phyloP scores from a whole-genome alignment of 306 rosid genomes.

The Morella rubra region DNA sequence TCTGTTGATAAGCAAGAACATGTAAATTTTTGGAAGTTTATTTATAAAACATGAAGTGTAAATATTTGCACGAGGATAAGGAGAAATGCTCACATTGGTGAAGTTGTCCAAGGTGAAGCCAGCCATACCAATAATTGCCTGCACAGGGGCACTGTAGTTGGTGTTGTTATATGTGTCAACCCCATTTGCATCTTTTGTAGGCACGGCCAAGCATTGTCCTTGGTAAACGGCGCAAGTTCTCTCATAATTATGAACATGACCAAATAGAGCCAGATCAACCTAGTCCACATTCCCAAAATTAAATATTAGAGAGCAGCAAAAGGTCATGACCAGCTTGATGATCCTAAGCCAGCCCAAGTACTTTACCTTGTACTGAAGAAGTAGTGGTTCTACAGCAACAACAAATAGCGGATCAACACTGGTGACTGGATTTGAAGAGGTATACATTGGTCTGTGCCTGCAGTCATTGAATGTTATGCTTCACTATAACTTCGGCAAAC shows the following conservation, averaged over 20 bases:
- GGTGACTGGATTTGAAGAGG: constrained; percentile 29
- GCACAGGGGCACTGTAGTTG: constrained; percentile 81
- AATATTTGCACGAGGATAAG: too few species aligned
- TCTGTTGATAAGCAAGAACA: too few species aligned
- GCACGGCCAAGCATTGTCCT: constrained; percentile 51
- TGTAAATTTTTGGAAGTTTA: too few species aligned
- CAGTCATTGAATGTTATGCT: not conserved
- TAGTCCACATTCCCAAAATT: constrained; percentile 13
- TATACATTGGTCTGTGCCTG: constrained; percentile 94
- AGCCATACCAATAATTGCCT: constrained; percentile 81
- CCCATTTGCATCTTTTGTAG: constrained; percentile 50
- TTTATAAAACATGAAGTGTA: too few species aligned
- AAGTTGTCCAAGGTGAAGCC: constrained; percentile 74
- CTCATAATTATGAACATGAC: constrained; percentile 87
- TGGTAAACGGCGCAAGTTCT: constrained; percentile 67
- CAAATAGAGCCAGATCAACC: constrained; percentile 81
- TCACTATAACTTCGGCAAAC: too few species aligned
- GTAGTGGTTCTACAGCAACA: constrained; percentile 59
- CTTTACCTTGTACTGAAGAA: constrained; percentile 52
- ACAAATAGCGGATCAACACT: constrained; percentile 28
- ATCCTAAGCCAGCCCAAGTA: not conserved
- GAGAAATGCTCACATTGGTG: constrained; percentile 35
- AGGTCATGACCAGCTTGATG: not conserved
- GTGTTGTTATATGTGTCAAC: constrained; percentile 60
- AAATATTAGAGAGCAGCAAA: not conserved